These are phyloP conservation scores for Phoenix roebelenii DNA, from an alignment of 176 grass and related monocot genomes.

Conservation along the genomic window DNA sequence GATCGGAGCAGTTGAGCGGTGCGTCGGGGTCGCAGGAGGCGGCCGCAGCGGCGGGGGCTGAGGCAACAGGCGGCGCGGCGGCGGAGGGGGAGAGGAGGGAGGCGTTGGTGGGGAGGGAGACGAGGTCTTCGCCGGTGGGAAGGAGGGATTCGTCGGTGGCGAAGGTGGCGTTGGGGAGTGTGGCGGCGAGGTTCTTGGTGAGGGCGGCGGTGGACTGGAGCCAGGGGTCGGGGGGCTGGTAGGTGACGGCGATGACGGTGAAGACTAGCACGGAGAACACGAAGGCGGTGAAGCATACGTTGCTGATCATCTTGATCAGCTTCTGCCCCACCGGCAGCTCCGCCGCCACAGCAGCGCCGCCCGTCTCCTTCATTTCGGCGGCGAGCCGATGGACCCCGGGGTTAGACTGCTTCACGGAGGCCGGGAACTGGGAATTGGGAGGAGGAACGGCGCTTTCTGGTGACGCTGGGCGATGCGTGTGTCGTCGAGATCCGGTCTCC, in stretches of 20 bases:
- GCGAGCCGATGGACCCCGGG: too few species aligned
- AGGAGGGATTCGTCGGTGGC: conserved; percentile 72
- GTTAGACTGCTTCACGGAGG: too few species aligned
- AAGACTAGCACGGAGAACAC: conserved; percentile 76
- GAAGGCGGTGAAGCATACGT: conserved; percentile 83
- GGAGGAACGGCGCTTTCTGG: too few species aligned
- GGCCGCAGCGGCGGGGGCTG: not conserved
- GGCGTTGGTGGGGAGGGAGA: conserved; percentile 7
- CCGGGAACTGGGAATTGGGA: too few species aligned
- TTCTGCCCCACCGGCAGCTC: conserved; percentile 69
- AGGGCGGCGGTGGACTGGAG: conserved; percentile 79
- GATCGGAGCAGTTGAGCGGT: conserved; percentile 70
- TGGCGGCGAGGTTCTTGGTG: conserved; percentile 52
- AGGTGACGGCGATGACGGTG: conserved; percentile 87
- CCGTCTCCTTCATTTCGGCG: not conserved
- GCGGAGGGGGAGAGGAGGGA: not conserved
- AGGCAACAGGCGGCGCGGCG: not conserved
- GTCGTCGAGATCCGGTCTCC: too few species aligned
- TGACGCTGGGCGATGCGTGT: too few species aligned
- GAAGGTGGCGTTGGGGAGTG: conserved; percentile 67
- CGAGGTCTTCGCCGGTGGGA: conserved; percentile 87
- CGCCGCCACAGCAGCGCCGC: not conserved
- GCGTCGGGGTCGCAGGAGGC: conserved; percentile 31
- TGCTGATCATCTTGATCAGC: conserved; percentile 61
- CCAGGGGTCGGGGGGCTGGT: conserved; percentile 95